Evolutionary conservation across 345 rosid species (phyloP).

Genomic region (Reutealis trisperma): DNA sequence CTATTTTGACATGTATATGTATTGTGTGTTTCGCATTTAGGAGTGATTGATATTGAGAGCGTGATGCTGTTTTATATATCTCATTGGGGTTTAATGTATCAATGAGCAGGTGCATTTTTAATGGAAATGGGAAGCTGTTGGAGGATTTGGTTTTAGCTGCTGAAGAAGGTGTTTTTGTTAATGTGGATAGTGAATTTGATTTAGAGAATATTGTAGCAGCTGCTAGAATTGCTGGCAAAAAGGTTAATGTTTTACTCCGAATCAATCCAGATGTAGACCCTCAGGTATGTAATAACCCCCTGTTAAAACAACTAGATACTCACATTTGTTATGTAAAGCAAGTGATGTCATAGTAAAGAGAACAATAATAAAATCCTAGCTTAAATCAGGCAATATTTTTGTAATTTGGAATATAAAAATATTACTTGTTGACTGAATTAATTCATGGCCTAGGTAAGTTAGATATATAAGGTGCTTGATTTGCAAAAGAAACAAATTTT

Average conservation of each 20-base stretch:
- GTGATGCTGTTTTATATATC: neutral
- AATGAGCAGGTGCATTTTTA: slow-evolving; percentile 78
- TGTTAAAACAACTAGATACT: neutral
- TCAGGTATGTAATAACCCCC: slow-evolving; percentile 53
- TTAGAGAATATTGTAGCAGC: slow-evolving; percentile 84
- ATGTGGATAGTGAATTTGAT: slow-evolving; percentile 96
- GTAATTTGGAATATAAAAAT: neutral
- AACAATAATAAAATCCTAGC: neutral
- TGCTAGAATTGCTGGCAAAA: slow-evolving; percentile 79
- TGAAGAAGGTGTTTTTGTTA: slow-evolving; percentile 89
- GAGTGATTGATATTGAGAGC: neutral
- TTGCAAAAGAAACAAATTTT: neutral
- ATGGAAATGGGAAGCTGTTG: slow-evolving; percentile 89
- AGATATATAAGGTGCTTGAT: slow-evolving; percentile 1
- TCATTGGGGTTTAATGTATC: slow-evolving; percentile 8
- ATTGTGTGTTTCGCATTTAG: neutral
- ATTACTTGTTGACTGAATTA: neutral
- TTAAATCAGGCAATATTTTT: neutral
- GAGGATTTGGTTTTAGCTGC: slow-evolving; percentile 96
- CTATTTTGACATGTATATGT: too few relatives aligned
- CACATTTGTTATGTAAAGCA: neutral
- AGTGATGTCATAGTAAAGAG: neutral
- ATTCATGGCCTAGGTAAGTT: neutral
- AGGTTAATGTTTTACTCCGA: slow-evolving; percentile 89
- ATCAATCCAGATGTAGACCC: slow-evolving; percentile 99